Evolutionary conservation across 2,329 filamentous ascomycete genomes (phyloP).

Genomic region (Aspergillus carbonarius): DNA sequence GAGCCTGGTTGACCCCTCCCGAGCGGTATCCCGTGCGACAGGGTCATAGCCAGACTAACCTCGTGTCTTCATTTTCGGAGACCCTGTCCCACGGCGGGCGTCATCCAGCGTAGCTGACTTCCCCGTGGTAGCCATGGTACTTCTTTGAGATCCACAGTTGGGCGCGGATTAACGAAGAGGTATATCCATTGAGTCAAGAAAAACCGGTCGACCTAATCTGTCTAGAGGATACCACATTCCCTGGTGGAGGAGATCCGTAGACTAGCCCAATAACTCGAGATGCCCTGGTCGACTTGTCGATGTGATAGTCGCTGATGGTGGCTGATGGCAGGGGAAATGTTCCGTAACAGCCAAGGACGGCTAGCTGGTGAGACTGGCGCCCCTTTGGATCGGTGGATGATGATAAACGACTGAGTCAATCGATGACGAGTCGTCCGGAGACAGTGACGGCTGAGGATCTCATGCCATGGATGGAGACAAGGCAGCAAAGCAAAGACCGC

Average conservation of each 20-base stretch:
- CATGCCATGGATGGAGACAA: conserved; percentile 18
- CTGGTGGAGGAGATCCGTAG: conserved; percentile 22
- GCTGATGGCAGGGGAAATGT: conserved; percentile 3
- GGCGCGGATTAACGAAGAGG: conserved; percentile 37
- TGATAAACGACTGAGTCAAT: conserved; percentile 8
- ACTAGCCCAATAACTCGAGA: conserved; percentile 10
- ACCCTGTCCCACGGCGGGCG: conserved; percentile 45
- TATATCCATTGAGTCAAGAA: conserved; percentile 42
- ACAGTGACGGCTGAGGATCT: conserved; percentile 12
- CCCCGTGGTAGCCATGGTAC: conserved; percentile 44
- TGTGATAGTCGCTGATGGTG: conserved; percentile 4
- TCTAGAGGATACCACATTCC: conserved; percentile 41
- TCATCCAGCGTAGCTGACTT: conserved; percentile 47
- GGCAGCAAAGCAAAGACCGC: conserved; percentile 15
- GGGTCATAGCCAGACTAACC: conserved; percentile 37
- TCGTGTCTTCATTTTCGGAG: conserved; percentile 50
- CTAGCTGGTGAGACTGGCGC: background rate
- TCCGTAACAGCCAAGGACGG: background rate
- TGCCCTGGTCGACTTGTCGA: background rate
- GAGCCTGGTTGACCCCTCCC: background rate
- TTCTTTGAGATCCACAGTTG: conserved; percentile 29
- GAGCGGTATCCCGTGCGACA: too few species aligned
- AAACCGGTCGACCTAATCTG: conserved; percentile 27
- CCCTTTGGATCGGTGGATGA: background rate
- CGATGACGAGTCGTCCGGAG: conserved; percentile 11